Percentiles rank a stretch among this genome's conserved stretches.
phyloP scores from a whole-genome alignment of 352 stramenopile genomes.

The Phytophthora colocasiae region DNA sequence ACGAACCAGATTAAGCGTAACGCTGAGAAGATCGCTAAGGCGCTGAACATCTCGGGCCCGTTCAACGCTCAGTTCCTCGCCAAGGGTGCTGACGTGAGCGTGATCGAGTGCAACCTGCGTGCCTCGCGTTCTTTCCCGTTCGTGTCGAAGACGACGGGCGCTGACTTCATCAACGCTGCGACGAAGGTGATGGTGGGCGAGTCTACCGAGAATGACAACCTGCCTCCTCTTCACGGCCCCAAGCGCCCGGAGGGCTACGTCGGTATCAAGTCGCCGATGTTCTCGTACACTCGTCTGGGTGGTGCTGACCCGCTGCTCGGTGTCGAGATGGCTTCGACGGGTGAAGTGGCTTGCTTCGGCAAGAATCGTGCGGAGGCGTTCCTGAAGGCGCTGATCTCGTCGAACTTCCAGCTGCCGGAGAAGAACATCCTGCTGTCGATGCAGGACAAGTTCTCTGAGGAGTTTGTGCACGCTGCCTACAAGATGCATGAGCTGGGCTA shows the following conservation, averaged over 20 bases:
- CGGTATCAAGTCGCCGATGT: conserved; percentile 93
- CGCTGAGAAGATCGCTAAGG: conserved; percentile 94
- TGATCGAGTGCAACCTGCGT: conserved; percentile 99
- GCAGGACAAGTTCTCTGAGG: conserved; percentile 94
- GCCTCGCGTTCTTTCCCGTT: conserved; percentile 99
- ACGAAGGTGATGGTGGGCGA: conserved; percentile 96
- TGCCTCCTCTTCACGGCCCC: conserved; percentile 96
- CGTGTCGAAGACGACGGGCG: conserved; percentile 98
- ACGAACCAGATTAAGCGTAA: conserved; percentile 98
- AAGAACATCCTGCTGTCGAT: conserved; percentile 93
- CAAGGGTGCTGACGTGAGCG: conserved; percentile 98
- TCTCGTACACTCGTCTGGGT: conserved; percentile 96
- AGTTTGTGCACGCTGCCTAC: conserved; percentile 96
- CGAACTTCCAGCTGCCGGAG: conserved; percentile 86
- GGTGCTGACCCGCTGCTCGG: conserved; percentile 95
- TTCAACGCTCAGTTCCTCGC: conserved; percentile 99
- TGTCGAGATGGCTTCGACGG: conserved; percentile 98
- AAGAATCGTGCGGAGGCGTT: conserved; percentile 97
- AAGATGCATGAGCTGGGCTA: conserved; percentile 97
- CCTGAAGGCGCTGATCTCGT: conserved; percentile 90
- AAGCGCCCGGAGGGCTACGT: conserved; percentile 96
- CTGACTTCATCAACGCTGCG: conserved; percentile 99
- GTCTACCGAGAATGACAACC: conserved; percentile 91
- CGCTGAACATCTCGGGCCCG: conserved; percentile 97
- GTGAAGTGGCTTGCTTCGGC: conserved; percentile 98